Evolutionary conservation across 2,329 filamentous ascomycete genomes (phyloP).

Genomic region (Juglanconis juglandina): DNA sequence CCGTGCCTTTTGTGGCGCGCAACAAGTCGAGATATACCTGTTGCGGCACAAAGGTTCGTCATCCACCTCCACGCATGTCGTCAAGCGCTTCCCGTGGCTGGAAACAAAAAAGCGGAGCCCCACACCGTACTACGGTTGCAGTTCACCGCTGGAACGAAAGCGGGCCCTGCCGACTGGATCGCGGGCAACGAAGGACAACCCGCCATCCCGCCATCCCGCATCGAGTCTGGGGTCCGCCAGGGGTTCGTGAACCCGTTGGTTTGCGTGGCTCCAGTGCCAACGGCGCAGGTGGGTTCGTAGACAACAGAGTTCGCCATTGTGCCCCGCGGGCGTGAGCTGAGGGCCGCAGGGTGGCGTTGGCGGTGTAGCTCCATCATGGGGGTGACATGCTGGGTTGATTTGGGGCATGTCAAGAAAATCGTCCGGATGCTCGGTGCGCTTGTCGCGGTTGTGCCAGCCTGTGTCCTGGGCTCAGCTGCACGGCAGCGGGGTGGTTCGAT

Average conservation of each 20-base stretch:
- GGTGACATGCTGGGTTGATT: neutral
- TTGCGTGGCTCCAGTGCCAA: constrained; percentile 15
- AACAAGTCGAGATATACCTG: neutral
- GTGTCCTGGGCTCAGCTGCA: neutral
- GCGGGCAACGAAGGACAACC: constrained; percentile 5
- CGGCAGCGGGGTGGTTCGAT: neutral
- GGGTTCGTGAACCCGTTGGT: neutral
- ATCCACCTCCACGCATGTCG: neutral
- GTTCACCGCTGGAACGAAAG: neutral
- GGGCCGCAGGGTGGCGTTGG: neutral
- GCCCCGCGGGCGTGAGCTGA: neutral
- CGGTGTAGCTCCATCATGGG: neutral
- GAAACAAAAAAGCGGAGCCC: neutral
- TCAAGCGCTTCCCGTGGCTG: neutral
- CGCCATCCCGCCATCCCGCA: constrained; percentile 13
- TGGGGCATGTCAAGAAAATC: neutral
- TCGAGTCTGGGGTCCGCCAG: constrained; percentile 7
- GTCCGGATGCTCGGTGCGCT: neutral
- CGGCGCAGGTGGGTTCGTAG: neutral
- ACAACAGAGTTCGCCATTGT: neutral
- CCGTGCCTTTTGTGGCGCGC: neutral
- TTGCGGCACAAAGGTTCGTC: neutral
- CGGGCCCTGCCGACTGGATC: neutral
- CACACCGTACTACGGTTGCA: neutral
- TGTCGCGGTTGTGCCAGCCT: neutral